Percentiles rank a stretch among this genome's conserved stretches.
Conservation (phyloP, 495 filamentous ascomycete genomes). For the Xylona heveae region DNA sequence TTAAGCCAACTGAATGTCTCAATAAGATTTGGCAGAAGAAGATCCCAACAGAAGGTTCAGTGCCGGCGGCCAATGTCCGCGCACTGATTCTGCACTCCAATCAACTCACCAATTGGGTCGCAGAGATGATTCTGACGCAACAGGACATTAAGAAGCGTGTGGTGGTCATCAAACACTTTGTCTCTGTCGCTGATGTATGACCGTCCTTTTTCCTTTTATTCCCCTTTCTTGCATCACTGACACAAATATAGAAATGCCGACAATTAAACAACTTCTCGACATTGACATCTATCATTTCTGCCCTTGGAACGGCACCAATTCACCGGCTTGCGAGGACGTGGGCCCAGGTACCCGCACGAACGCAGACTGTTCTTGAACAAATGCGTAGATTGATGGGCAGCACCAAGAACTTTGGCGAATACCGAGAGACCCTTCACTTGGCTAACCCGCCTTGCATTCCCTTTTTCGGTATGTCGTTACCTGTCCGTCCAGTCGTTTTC, state of each 20-base stretch:
- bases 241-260: constrained; percentile 59
- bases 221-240: constrained; percentile 8
- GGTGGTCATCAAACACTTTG: constrained; percentile 96
- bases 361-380: constrained; percentile 54
- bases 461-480: constrained; percentile 65
- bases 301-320: constrained; percentile 81
- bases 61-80: constrained; percentile 88
- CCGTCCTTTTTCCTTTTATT: not conserved
- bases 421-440: constrained; percentile 74
- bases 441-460: constrained; percentile 95
- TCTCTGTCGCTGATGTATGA: constrained; percentile 80
- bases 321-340: constrained; percentile 88
- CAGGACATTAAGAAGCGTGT: constrained; percentile 86
- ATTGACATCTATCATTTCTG: constrained; percentile 94
- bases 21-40: constrained; percentile 99
- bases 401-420: constrained; percentile 96
- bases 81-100: constrained; percentile 93
- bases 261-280: constrained; percentile 91
- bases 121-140: constrained; percentile 97
- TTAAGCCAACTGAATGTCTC: constrained; percentile 84
- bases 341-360: constrained; percentile 73
- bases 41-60: constrained; percentile 47
- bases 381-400: constrained; percentile 94
- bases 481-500: not conserved
- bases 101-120: constrained; percentile 97